Evolutionary conservation across 768 basidiomycete species (phyloP), one percentile per base, ranked within the genome.

Genomic region (Hydnomerulius pinastri): DNA sequence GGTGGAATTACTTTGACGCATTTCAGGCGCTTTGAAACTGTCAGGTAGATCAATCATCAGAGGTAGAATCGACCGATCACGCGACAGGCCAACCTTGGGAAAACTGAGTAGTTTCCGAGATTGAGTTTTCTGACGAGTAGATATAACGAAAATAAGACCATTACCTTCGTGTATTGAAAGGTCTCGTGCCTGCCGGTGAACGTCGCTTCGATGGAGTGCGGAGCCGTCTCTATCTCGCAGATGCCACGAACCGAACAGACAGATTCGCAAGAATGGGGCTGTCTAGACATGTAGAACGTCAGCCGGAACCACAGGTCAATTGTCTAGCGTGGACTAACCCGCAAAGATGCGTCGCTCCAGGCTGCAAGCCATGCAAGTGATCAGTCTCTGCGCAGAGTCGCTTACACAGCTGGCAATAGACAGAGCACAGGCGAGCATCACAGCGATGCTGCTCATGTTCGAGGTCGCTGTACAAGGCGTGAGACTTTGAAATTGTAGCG

Each of bases 91-190:
- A n/a, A 48, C 47, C 47, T 41, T 48, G 47, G 1, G 47, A 48
- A 8, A 30, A 48, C 47, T 48, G n/a, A 8, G 33, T 6, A n/a
- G 15, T 32, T 17, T 40, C 13, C 23, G 4, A 13, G 4, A 21
- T 4, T 24, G 21, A 24, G 15, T n/a, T 18, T 40, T 15, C 28
- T 27, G 13, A 15, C 21, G 24, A 15, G 29, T 20, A 48, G 28
- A 18, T 46, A 30, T 5, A 17, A 6, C 6, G 18, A 24, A 18
- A 17, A 18, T 29, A 23, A 10, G 43, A 17, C 39, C 39, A 53
- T 30, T 35, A 79, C 81, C 73, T 82, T 82, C 2, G 81, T 83
- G 48, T 78, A 82, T 56, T 78, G 75, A 58, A 81, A 82, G 0
- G 75, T 79, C 51, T 80, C 77, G 44, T 81, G 77, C 42, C 64